Evolutionary conservation across 768 basidiomycete genomes (phyloP), one percentile per base, ranked within the genome.

Genomic region (Boletus rex-veris): DNA sequence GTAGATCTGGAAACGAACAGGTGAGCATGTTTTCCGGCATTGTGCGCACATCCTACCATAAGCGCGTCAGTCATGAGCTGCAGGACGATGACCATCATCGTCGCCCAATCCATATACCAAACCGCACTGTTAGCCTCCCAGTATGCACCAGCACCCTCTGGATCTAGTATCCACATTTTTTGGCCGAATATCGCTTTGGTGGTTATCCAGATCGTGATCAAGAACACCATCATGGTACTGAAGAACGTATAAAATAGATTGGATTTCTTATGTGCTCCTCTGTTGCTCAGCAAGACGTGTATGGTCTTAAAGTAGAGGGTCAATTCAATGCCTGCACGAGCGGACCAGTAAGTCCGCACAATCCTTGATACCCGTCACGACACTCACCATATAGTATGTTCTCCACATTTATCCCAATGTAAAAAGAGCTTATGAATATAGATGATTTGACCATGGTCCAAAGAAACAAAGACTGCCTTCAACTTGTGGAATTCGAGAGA

Each of bases 121-220:
- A 51, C 52, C 1, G 59, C 56, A 15, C 58, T 51, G 35, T 71
- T 43, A 7, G 62, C 44, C 14, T 42, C 45, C 45, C 72, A 64
- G 53, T 74, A 78, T 3, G 58, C 67, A 8, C 55, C 50, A 16
- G 66, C 65, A 2, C 75, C 75, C 0, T 72, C 74, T 15, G 73
- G 73, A 46, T 72, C 40, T 1, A 66, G 42, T 14, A 77, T 55
- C 75, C 75, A 76, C 61, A 73, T 69, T 8, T 70, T 45, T 52
- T 71, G 58, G 9, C 67, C 66, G 21, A 72, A 67, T 2, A 68
- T 18, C 4, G 45, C 47, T 5, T 54, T 31, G 4, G 53, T 47
- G n/a, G 61, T 54, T 18, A 70, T 50, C 54, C 66, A 71, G 19
- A 74, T 46, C 0, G 74, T 71, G 61, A 66, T 58, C 18, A 64